phyloP scores from a whole-genome alignment of 2,329 filamentous ascomycete genomes.

The Colletotrichum acutatum region DNA sequence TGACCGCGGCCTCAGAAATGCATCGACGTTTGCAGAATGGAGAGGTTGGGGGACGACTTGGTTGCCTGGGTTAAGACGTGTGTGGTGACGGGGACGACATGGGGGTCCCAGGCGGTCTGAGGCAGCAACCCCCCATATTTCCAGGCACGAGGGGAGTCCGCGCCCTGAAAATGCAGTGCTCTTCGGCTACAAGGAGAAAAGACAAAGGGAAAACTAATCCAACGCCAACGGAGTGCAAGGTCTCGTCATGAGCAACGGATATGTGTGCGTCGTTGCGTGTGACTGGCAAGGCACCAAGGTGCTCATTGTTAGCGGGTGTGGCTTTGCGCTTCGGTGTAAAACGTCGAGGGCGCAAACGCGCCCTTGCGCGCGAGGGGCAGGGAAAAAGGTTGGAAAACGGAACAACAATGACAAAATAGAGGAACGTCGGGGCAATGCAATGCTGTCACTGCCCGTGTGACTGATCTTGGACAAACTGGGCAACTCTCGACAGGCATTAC shows the following conservation, averaged over 20 bases:
- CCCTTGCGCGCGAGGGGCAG: neutral
- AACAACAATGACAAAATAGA: neutral
- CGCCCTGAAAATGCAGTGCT: neutral
- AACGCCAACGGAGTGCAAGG: neutral
- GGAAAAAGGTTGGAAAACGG: neutral
- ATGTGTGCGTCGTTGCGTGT: neutral
- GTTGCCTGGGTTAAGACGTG: constrained; percentile 1
- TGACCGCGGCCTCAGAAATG: neutral
- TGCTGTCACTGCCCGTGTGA: neutral
- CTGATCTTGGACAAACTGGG: neutral
- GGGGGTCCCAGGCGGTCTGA: neutral
- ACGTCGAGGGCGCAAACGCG: neutral
- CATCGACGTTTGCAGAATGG: neutral
- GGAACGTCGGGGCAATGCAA: neutral
- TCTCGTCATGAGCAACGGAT: neutral
- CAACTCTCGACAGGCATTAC: neutral
- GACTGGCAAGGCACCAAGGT: neutral
- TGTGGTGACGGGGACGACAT: neutral
- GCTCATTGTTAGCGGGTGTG: neutral
- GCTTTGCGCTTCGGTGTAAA: neutral
- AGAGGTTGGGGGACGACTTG: neutral
- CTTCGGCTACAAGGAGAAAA: neutral
- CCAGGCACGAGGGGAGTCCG: neutral
- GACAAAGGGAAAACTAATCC: neutral
- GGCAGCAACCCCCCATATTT: neutral